A percentile compares a stretch with the other conserved stretches of the same genome.
Conservation (phyloP, 192 early-diverging fungal species). For the Coemansia sp. region DNA sequence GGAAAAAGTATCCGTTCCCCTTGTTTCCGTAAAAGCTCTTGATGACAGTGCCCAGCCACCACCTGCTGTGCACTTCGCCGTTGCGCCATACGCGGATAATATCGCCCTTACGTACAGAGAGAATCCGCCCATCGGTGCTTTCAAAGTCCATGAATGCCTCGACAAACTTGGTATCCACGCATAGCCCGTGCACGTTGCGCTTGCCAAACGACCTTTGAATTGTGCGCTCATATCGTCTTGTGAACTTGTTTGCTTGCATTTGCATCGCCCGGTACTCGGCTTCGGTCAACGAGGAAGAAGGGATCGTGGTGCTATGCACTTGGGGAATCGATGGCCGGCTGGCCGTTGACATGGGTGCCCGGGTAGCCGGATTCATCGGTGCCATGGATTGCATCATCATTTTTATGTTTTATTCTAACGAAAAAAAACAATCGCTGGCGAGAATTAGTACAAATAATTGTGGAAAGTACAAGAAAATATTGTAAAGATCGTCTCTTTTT, state of each 20-base stretch:
- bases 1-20: constrained; percentile 47
- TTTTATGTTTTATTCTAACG: neutral
- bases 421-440: neutral
- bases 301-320: neutral
- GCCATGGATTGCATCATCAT: neutral
- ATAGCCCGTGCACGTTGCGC: constrained; percentile 22
- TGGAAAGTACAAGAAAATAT: too few relatives aligned
- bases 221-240: neutral
- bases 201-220: neutral
- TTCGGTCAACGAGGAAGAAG: neutral
- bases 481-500: neutral
- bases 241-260: neutral
- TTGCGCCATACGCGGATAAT: constrained; percentile 35
- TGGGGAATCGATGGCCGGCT: neutral
- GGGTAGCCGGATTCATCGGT: neutral
- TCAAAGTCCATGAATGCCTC: constrained; percentile 40
- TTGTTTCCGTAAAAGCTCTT: constrained; percentile 43
- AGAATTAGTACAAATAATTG: neutral
- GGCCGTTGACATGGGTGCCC: neutral
- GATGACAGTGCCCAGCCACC: constrained; percentile 42
- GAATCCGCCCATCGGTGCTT: constrained; percentile 30
- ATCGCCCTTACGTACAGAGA: constrained; percentile 39
- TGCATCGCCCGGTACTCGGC: neutral
- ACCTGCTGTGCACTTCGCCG: constrained; percentile 27
- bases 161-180: constrained; percentile 41